These are phyloP conservation scores for Brassica balearica DNA, from an alignment of 441 rosid species.

Conservation along the genomic window DNA sequence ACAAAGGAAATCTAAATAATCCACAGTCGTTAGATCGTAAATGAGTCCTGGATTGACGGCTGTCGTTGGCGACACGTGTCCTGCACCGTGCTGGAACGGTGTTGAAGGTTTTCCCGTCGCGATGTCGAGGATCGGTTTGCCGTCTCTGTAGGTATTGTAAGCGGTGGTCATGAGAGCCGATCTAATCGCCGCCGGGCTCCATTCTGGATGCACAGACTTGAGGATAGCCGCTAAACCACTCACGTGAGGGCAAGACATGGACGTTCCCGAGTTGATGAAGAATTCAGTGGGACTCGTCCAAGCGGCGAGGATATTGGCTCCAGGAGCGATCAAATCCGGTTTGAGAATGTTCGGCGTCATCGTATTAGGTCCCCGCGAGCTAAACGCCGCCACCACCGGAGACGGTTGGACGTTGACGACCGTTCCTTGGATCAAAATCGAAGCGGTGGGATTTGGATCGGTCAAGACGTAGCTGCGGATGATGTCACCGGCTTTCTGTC, in stretches of 20 bases:
- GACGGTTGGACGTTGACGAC: slow-evolving; percentile 25
- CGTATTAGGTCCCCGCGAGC: slow-evolving; percentile 52
- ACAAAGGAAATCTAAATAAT: background rate
- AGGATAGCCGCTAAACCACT: background rate
- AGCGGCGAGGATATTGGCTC: background rate
- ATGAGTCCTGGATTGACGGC: background rate
- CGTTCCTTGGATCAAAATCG: background rate
- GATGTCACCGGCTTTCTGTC: background rate
- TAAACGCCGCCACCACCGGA: slow-evolving; percentile 70
- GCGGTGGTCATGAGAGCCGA: slow-evolving; percentile 62
- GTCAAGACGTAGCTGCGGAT: background rate
- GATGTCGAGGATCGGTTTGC: slow-evolving; percentile 10
- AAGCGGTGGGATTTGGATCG: background rate
- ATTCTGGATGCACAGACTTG: background rate
- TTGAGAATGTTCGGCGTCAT: slow-evolving; percentile 20
- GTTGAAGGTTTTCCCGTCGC: background rate
- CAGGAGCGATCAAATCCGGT: background rate
- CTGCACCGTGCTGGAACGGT: background rate
- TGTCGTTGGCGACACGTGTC: background rate
- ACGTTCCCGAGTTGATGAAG: background rate
- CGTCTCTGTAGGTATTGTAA: slow-evolving; percentile 52
- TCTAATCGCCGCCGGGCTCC: background rate
- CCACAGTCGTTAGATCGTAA: background rate
- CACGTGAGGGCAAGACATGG: slow-evolving; percentile 1
- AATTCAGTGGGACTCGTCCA: background rate